phyloP scores from a whole-genome alignment of 139 green algal genomes.

The Edaphochlamys debaryana region DNA sequence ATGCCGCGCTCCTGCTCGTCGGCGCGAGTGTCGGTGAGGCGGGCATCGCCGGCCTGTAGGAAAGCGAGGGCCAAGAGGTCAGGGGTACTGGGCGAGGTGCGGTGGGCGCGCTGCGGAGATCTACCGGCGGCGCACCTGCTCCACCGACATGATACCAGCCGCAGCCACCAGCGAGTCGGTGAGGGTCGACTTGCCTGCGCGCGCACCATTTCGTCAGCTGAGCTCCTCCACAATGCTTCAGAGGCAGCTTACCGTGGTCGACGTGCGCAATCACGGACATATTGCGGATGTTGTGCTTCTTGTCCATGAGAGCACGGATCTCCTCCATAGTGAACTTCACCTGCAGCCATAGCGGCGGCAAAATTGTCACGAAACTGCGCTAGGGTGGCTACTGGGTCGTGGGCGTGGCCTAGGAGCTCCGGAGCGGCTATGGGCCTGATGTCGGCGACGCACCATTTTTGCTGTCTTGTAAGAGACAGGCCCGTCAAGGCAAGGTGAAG shows the following conservation, averaged over 20 bases:
- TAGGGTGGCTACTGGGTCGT: not conserved
- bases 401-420: not conserved
- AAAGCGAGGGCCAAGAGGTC: not conserved
- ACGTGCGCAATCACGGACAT: conserved; percentile 95
- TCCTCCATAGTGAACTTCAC: conserved; percentile 49
- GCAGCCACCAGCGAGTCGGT: conserved; percentile 99
- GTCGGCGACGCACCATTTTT: conserved; percentile 42
- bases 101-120: not conserved
- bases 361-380: not conserved
- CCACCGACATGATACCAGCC: conserved; percentile 98
- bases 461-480: conserved; percentile 23
- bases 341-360: conserved; percentile 11
- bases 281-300: conserved; percentile 94
- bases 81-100: not conserved
- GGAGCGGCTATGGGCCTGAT: too few relatives aligned
- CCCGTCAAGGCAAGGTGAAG: conserved; percentile 7
- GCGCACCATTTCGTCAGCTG: too few relatives aligned
- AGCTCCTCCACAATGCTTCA: too few relatives aligned
- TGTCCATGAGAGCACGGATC: conserved; percentile 86
- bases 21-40: conserved; percentile 95
- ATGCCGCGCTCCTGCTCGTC: conserved; percentile 99
- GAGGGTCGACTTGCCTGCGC: conserved; percentile 93
- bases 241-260: conserved; percentile 89
- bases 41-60: conserved; percentile 85
- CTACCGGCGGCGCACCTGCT: conserved; percentile 74